A percentile compares a stretch with the other conserved stretches of the same genome.
Evolutionary conservation across 345 rosid genomes (phyloP).

Genomic region (Aquilaria sinensis): DNA sequence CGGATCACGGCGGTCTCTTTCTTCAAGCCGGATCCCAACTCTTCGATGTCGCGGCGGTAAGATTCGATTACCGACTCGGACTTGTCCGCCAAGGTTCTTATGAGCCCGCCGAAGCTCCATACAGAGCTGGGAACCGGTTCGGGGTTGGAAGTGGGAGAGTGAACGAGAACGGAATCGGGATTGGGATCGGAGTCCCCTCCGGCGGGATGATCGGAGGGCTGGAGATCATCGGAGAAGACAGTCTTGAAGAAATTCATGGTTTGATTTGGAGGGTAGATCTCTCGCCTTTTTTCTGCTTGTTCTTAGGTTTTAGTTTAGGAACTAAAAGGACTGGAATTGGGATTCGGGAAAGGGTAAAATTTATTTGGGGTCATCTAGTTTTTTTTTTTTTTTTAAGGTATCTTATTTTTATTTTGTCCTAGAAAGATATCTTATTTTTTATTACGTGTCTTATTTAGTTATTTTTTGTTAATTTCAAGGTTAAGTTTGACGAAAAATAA

Average conservation of each 20-base stretch:
- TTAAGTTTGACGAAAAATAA: no score
- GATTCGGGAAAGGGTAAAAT: no score
- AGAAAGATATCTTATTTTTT: no score
- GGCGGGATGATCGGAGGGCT: conserved; percentile 25
- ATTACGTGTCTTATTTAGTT: no score
- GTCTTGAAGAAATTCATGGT: conserved; percentile 76
- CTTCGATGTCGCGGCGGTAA: conserved; percentile 68
- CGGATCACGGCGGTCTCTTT: conserved; percentile 65
- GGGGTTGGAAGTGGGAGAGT: conserved; percentile 4
- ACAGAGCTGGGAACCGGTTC: conserved; percentile 6
- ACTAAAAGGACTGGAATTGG: no score
- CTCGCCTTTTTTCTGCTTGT: no score
- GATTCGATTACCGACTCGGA: conserved; percentile 65
- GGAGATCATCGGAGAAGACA: conserved; percentile 39
- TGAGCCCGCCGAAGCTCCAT: conserved; percentile 57
- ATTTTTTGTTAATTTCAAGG: no score
- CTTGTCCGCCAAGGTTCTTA: conserved; percentile 41
- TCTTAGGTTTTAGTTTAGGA: no score
- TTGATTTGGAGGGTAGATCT: not conserved
- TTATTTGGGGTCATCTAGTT: no score
- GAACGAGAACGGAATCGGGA: not conserved
- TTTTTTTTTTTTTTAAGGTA: no score
- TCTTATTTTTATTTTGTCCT: no score
- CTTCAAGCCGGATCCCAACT: conserved; percentile 64
- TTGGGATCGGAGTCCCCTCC: conserved; percentile 11